A percentile compares a stretch with the other conserved stretches of the same genome.
Conservation (phyloP, 1,139 yeast species). For the Candida sojae region DNA sequence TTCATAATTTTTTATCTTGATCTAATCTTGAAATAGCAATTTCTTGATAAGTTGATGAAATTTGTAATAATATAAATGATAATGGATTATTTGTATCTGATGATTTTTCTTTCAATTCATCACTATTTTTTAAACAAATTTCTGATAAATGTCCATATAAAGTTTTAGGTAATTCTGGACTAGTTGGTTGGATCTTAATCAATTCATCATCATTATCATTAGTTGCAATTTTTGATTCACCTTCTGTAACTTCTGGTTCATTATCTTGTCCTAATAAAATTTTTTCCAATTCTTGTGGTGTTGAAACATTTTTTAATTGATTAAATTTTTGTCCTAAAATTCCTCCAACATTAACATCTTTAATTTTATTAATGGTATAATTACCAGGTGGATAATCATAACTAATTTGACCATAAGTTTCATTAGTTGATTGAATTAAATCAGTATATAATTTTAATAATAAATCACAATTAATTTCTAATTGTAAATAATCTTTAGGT, state of each 20-base stretch:
- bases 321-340: slow-evolving; percentile 54
- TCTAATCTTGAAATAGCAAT: slow-evolving; percentile 63
- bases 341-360: slow-evolving; percentile 64
- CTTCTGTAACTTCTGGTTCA: neutral
- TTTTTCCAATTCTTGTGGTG: slow-evolving; percentile 66
- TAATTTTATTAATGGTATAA: slow-evolving; percentile 42
- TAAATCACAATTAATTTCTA: slow-evolving; percentile 68
- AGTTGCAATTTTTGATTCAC: neutral
- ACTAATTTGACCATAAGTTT: slow-evolving; percentile 63
- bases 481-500: slow-evolving; percentile 68
- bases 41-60: slow-evolving; percentile 59
- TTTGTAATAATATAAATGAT: slow-evolving; percentile 54
- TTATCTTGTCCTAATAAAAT: slow-evolving; percentile 35
- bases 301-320: slow-evolving; percentile 59
- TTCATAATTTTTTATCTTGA: slow-evolving; percentile 63
- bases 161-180: slow-evolving; percentile 41
- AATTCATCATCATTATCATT: slow-evolving; percentile 18
- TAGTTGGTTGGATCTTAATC: slow-evolving; percentile 33
- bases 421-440: slow-evolving; percentile 55
- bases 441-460: slow-evolving; percentile 61
- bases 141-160: slow-evolving; percentile 46
- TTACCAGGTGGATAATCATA: slow-evolving; percentile 78
- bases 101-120: slow-evolving; percentile 33
- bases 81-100: slow-evolving; percentile 41
- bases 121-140: slow-evolving; percentile 36